Evolutionary conservation across 1,139 yeast species (phyloP).

Genomic region (Candida albicans): DNA sequence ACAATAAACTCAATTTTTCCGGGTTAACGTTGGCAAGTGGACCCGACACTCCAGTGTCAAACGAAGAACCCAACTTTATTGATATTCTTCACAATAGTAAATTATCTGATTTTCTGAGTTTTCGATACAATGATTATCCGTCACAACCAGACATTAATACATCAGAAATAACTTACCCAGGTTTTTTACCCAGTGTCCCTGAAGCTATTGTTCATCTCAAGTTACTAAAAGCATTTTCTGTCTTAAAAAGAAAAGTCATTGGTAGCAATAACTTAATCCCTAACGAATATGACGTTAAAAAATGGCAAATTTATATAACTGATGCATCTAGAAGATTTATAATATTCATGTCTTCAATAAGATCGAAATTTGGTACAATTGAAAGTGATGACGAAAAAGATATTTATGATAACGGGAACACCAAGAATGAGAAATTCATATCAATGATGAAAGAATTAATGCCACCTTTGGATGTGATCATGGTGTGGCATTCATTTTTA

Average conservation of each 20-base stretch:
- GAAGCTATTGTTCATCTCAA: slow-evolving; percentile 28
- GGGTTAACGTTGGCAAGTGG: neutral
- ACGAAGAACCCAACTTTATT: neutral
- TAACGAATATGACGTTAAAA: slow-evolving; percentile 16
- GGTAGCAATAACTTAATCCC: slow-evolving; percentile 10
- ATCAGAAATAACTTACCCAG: neutral
- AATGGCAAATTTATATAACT: slow-evolving; percentile 31
- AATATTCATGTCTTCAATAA: slow-evolving; percentile 24
- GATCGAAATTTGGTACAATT: neutral
- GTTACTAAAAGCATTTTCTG: slow-evolving; percentile 28
- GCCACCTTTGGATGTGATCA: slow-evolving; percentile 38
- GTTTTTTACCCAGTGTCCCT: slow-evolving; percentile 1
- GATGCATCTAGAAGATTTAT: slow-evolving; percentile 32
- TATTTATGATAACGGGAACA: slow-evolving; percentile 1
- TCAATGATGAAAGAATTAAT: slow-evolving; percentile 2
- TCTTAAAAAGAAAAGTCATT: slow-evolving; percentile 20
- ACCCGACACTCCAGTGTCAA: neutral
- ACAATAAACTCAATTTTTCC: neutral
- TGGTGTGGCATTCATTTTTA: slow-evolving; percentile 39
- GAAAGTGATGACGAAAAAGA: slow-evolving; percentile 4
- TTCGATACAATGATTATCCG: neutral
- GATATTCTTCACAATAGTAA: neutral
- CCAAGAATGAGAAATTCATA: slow-evolving; percentile 2
- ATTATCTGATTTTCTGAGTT: slow-evolving; percentile 3
- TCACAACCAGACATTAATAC: neutral